These are phyloP conservation scores for Kwoniella shandongensis DNA, from an alignment of 768 basidiomycete genomes.

Conservation along the genomic window DNA sequence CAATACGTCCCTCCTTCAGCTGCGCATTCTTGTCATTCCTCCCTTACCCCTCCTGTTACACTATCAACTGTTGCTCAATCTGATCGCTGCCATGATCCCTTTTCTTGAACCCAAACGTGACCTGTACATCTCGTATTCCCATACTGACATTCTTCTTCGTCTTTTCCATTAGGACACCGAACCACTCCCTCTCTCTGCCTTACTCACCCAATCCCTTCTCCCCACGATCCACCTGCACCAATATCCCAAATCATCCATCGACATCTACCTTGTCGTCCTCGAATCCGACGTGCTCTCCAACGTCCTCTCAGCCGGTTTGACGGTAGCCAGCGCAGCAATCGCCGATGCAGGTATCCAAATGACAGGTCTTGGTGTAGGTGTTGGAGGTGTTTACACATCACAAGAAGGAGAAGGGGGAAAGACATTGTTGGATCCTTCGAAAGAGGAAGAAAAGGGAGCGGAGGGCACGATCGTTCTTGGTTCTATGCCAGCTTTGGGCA, in stretches of 20 bases:
- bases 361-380: conserved; percentile 80
- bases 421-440: conserved; percentile 76
- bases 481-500: conserved; percentile 82
- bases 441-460: conserved; percentile 63
- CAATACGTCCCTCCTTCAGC: not conserved
- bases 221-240: conserved; percentile 82
- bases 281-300: conserved; percentile 91
- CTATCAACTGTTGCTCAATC: too few species aligned
- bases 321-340: conserved; percentile 85
- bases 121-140: too few species aligned
- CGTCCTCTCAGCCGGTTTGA: conserved; percentile 78
- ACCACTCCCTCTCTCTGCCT: conserved; percentile 76
- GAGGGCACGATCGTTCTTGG: conserved; percentile 73
- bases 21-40: not conserved
- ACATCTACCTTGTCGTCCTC: conserved; percentile 83
- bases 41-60: not conserved
- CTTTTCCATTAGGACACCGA: conserved; percentile 72
- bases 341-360: conserved; percentile 85
- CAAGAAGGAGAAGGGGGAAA: conserved; percentile 51
- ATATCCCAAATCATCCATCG: conserved; percentile 91
- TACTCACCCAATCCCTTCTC: conserved; percentile 74
- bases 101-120: too few species aligned
- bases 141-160: not conserved
- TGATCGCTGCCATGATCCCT: too few species aligned
- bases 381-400: conserved; percentile 63